A percentile compares a stretch with the other conserved stretches of the same genome.
Conservation (phyloP, 2,329 filamentous ascomycete species). For the Tolypocladium inflatum region DNA sequence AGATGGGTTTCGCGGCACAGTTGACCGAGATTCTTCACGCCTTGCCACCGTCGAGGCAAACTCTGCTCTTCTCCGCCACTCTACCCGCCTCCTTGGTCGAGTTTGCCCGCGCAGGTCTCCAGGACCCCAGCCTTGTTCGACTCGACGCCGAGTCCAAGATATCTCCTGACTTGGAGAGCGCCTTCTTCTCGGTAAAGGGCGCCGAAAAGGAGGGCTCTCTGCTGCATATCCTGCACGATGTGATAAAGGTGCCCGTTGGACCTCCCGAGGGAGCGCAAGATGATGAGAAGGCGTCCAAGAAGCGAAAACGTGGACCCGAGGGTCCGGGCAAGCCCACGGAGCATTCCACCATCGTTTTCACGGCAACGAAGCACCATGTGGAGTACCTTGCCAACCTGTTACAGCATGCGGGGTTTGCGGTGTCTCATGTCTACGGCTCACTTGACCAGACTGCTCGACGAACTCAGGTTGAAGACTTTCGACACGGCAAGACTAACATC, state of each 20-base stretch:
- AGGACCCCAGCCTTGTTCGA: constrained; percentile 84
- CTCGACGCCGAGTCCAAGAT: constrained; percentile 93
- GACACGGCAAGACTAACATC: constrained; percentile 75
- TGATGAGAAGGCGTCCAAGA: constrained; percentile 46
- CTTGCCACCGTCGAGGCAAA: constrained; percentile 76
- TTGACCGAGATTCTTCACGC: constrained; percentile 88
- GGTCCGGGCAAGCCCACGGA: constrained; percentile 62
- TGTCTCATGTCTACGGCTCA: constrained; percentile 90
- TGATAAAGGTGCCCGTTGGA: constrained; percentile 81
- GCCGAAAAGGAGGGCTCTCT: constrained; percentile 90
- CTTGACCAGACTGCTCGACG: constrained; percentile 90
- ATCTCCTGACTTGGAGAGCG: constrained; percentile 89
- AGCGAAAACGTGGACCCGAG: constrained; percentile 56
- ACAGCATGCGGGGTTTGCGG: constrained; percentile 71
- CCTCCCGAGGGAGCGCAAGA: constrained; percentile 44
- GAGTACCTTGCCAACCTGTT: constrained; percentile 84
- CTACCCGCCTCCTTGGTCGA: constrained; percentile 90
- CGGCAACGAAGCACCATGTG: constrained; percentile 93
- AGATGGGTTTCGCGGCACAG: constrained; percentile 96
- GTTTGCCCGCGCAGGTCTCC: constrained; percentile 85
- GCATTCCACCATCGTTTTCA: constrained; percentile 91
- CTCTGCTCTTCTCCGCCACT: constrained; percentile 89
- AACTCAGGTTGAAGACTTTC: constrained; percentile 84
- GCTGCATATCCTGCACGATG: constrained; percentile 77
- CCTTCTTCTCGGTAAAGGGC: constrained; percentile 88